Conservation (phyloP, 2,329 filamentous ascomycete species). For the Diaporthe humulicola region DNA sequence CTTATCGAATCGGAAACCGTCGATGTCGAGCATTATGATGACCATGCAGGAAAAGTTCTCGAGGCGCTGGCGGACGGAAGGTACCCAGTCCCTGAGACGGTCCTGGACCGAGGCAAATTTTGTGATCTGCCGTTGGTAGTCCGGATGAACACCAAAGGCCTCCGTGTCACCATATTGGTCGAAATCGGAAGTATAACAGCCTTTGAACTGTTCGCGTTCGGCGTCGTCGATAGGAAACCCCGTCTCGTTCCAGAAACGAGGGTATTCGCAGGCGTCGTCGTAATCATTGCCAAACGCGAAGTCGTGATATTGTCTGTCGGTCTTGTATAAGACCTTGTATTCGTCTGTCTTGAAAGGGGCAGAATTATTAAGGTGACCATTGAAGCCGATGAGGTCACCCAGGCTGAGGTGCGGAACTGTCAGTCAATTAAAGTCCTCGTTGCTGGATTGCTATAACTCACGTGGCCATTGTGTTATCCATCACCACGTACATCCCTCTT, state of each 20-base stretch:
- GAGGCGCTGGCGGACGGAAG: constrained; percentile 68
- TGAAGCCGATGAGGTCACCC: constrained; percentile 73
- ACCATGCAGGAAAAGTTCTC: constrained; percentile 74
- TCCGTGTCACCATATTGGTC: constrained; percentile 74
- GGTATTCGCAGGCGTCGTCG: constrained; percentile 68
- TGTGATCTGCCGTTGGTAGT: constrained; percentile 73
- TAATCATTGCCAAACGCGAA: constrained; percentile 68
- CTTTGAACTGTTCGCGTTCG: constrained; percentile 60
- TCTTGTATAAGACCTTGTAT: constrained; percentile 70
- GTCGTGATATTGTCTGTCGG: constrained; percentile 67
- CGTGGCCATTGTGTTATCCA: constrained; percentile 76
- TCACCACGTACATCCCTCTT: constrained; percentile 73
- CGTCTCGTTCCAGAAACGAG: constrained; percentile 72
- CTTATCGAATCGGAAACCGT: constrained; percentile 77
- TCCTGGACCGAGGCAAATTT: constrained; percentile 78
- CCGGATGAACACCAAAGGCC: constrained; percentile 73
- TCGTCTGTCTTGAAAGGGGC: constrained; percentile 68
- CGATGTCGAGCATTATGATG: constrained; percentile 73
- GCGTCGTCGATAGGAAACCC: constrained; percentile 63
- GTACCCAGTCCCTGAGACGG: constrained; percentile 74
- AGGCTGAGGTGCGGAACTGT: constrained; percentile 53
- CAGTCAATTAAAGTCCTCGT: neutral
- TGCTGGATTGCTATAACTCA: constrained; percentile 48
- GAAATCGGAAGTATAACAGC: constrained; percentile 74
- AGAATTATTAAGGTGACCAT: constrained; percentile 70